A percentile compares a stretch with the other conserved stretches of the same genome.
Evolutionary conservation across 176 grass and related monocot species (phyloP).

Genomic region (Eragrostis curvula): DNA sequence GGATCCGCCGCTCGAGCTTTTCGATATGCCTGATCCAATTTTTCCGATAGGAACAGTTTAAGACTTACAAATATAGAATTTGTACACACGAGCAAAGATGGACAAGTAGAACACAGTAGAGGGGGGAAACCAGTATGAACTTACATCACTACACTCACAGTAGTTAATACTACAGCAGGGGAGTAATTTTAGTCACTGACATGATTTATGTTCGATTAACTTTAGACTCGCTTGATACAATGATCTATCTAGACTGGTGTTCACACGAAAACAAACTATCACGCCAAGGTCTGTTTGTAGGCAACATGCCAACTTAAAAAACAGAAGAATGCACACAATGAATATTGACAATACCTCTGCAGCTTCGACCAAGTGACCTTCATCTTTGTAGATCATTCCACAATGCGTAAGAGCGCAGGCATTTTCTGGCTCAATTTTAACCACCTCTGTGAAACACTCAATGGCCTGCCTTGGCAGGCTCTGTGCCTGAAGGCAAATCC

Average conservation of each 20-base stretch:
- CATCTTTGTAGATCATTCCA: slow-evolving; percentile 96
- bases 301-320: slow-evolving; percentile 4
- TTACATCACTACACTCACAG: neutral
- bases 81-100: slow-evolving; percentile 18
- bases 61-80: neutral
- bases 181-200: slow-evolving; percentile 1
- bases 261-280: neutral
- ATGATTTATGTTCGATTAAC: neutral
- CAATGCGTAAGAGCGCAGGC: slow-evolving; percentile 90
- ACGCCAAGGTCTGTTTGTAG: neutral
- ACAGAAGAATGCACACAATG: slow-evolving; percentile 28
- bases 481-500: slow-evolving; percentile 91
- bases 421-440: slow-evolving; percentile 72
- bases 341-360: slow-evolving; percentile 66
- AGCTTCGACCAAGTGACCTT: slow-evolving; percentile 89
- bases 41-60: slow-evolving; percentile 34
- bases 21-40: slow-evolving; percentile 75
- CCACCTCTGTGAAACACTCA: slow-evolving; percentile 69
- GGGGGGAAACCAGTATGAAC: neutral
- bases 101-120: neutral
- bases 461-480: slow-evolving; percentile 65
- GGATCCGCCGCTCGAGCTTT: slow-evolving; percentile 84
- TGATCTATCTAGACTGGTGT: neutral
- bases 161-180: neutral
- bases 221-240: neutral